Conservation (phyloP, 169 alveolate species). For the Ophryocystis elektroscirrha region DNA sequence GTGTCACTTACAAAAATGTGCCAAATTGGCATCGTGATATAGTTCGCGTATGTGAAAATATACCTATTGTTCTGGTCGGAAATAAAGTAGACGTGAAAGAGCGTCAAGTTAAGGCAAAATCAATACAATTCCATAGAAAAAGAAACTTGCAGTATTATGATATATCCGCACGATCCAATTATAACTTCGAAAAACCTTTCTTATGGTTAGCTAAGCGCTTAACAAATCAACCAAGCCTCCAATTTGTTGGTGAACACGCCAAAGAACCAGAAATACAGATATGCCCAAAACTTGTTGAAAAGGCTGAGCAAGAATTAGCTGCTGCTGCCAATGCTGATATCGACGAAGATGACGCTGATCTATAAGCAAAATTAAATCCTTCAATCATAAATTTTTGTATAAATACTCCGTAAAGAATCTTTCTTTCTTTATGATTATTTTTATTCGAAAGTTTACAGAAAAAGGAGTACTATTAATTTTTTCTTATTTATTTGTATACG, state of each 20-base stretch:
- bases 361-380: no score
- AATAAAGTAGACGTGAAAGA: constrained; percentile 92
- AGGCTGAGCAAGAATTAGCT: constrained; percentile 57
- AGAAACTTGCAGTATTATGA: constrained; percentile 89
- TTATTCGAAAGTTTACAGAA: no score
- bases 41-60: constrained; percentile 93
- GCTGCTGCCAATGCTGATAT: constrained; percentile 68
- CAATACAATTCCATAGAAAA: constrained; percentile 90
- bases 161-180: constrained; percentile 87
- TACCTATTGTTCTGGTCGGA: constrained; percentile 94
- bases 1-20: constrained; percentile 94
- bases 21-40: constrained; percentile 97
- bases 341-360: constrained; percentile 50
- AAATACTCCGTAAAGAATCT: no score
- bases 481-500: no score
- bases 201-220: constrained; percentile 85
- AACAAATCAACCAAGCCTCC: constrained; percentile 49
- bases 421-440: no score
- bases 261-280: constrained; percentile 66
- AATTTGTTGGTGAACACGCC: constrained; percentile 52
- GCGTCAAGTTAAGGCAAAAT: constrained; percentile 95
- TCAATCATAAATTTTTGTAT: no score
- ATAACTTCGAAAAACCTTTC: constrained; percentile 94
- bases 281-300: constrained; percentile 51
- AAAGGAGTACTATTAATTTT: no score